Base-by-base conservation (phyloP, 352 stramenopile species). In the Globisporangium paddicum region DNA sequence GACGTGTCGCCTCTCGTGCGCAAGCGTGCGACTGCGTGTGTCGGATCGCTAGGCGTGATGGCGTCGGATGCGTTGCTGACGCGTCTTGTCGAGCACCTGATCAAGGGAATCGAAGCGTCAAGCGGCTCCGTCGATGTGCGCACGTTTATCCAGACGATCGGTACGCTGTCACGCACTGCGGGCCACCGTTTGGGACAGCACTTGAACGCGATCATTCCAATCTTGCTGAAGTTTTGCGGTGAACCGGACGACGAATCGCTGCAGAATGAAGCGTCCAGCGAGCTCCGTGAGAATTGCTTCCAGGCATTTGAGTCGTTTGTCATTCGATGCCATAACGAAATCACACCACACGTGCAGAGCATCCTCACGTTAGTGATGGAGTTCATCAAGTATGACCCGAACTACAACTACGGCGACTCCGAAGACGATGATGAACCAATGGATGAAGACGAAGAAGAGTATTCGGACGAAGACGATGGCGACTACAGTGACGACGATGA, bases 381-480 rank as follows among this genome's bases (percentile, higher is more conserved):
- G 21, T 99, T 98, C 65, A 97, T 98, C 77, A 96, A 89, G 61
- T 99, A 98, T 71, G 97, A 99, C 66, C 96, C 97, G 0, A 99
- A 99, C 72, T 99, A 99, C 78, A 96, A 93, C 64, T 99, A 99
- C 59, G 95, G 91, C 21, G 89, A 97, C 56, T 95, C 93, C 25
- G 90, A 96, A 21, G 89, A 98, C 32, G 87, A 95, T 62, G 91
- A 90, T 34, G 89, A 93, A 49, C 74, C 80, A 13, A 87, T 90
- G 54, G 88, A 96, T 35, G 84, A 95, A 14, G 86, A 95, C 21
- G 82, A 91, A 14, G 86, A 93, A 32, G 75, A 87, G 50, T 92
- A 86, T 55, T 87, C 82, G 35, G 72, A 82, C 21, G 85, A 95
- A 10, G 79, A 83, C 9, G 85, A 95, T 16, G 87, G 92, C 13